Base-by-base conservation (phyloP, 257 asterid species). In the Solanum chiquidenum region DNA sequence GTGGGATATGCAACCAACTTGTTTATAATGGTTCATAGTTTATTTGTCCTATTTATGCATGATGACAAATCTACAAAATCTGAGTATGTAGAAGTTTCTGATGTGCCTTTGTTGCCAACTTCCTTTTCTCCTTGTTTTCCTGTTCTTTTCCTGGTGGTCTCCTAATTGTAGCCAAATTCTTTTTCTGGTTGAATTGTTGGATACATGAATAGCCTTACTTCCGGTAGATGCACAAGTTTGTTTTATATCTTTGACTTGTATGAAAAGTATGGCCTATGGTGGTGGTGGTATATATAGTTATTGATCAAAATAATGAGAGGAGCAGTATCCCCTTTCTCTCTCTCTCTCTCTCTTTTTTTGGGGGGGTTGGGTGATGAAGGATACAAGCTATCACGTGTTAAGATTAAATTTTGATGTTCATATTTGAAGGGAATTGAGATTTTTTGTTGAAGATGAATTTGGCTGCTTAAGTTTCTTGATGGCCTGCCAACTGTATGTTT, bases 1-100 rank as follows among this genome's bases (percentile, higher is more conserved):
- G 99, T 96, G 44, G 44, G 44, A 46, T 49, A 49, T 82, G 69
- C 86, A 49, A 49, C 71, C 71, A 82, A 82, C 86, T 82, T 82
- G 69, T 49, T 12, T 52, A 49, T 52, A 82, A 82, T 82, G 21
- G 12, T 49, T 82, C 44, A 29, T 82, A 49, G 86, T 49, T 18
- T 82, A 49, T 49, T 31, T 82, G 29, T 29, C 44, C 44, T 82
- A 49, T 9, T 82, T 49, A 49, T 20, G 12, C 21, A 52, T 82
- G 27, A 29, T 29, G 69, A 16, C 25, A 37, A 11, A 82, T 82
- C 86, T 82, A 7, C 86, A 49, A 49, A 80, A 46, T 82, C 69
- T 10, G 29, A 18, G 10, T 29, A 18, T 46, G 44, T 31, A 52
- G 71, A 82, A 49, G 44, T 82, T 82, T 31, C 10, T 82, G 20